These are phyloP conservation scores for Fusarium sp. DNA, from an alignment of 2,329 filamentous ascomycete species.

Conservation along the genomic window DNA sequence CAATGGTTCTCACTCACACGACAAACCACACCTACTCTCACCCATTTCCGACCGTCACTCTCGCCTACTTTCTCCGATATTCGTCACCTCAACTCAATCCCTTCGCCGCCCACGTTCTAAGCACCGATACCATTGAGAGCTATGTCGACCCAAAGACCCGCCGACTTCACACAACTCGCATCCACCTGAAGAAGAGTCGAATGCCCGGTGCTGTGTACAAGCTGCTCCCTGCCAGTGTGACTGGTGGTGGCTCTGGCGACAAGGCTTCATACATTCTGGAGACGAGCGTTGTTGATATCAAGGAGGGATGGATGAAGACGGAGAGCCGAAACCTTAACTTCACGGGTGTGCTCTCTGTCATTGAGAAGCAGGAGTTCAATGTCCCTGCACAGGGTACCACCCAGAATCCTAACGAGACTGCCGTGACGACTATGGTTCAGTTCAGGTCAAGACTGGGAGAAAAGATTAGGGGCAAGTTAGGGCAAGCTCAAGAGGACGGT, in stretches of 20 bases:
- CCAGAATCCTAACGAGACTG: slow-evolving; percentile 62
- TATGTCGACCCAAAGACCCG: slow-evolving; percentile 80
- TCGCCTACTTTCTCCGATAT: slow-evolving; percentile 91
- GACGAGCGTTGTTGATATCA: slow-evolving; percentile 82
- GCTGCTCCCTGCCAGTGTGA: slow-evolving; percentile 77
- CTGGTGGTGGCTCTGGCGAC: slow-evolving; percentile 73
- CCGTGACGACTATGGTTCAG: slow-evolving; percentile 79
- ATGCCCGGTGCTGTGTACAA: slow-evolving; percentile 81
- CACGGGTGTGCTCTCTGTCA: slow-evolving; percentile 81
- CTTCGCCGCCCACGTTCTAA: slow-evolving; percentile 84
- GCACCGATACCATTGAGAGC: slow-evolving; percentile 84
- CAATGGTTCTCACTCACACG: slow-evolving; percentile 73
- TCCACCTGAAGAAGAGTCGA: slow-evolving; percentile 86
- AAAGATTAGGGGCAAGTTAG: slow-evolving; percentile 69
- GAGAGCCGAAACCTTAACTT: slow-evolving; percentile 87
- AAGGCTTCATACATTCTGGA: slow-evolving; percentile 86
- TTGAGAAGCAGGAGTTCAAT: slow-evolving; percentile 80
- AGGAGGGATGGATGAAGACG: slow-evolving; percentile 85
- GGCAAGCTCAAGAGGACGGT: slow-evolving; percentile 60
- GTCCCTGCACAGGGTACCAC: slow-evolving; percentile 51
- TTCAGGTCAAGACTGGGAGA: slow-evolving; percentile 81
- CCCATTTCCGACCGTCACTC: slow-evolving; percentile 85
- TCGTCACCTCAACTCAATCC: slow-evolving; percentile 79
- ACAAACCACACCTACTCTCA: slow-evolving; percentile 82
- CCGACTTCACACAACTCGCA: slow-evolving; percentile 80